A percentile compares a stretch with the other conserved stretches of the same genome.
Evolutionary conservation across 345 rosid species (phyloP).

Genomic region (Moricandia arvensis): DNA sequence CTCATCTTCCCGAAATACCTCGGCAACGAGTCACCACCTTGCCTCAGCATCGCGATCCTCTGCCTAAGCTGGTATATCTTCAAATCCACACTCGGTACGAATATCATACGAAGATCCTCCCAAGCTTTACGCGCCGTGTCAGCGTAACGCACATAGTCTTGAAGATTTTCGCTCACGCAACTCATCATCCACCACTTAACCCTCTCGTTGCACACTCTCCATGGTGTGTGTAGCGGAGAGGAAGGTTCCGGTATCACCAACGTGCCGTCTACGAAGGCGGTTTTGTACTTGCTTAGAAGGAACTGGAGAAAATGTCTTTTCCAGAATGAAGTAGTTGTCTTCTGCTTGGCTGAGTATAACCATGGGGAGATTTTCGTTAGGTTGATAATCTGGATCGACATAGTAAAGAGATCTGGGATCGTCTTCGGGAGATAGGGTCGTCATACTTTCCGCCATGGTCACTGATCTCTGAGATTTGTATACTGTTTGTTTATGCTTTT

Average conservation of each 20-base stretch:
- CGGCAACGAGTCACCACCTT: not conserved
- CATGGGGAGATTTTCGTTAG: not conserved
- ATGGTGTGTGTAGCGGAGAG: not conserved
- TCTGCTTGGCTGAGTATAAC: not conserved
- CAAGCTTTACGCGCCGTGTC: not conserved
- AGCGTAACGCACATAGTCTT: not conserved
- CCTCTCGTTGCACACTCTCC: not conserved
- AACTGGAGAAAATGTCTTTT: not conserved
- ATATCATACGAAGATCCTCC: not conserved
- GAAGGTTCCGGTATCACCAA: not conserved
- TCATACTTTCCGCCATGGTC: not conserved
- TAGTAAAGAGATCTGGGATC: not conserved
- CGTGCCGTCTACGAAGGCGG: not conserved
- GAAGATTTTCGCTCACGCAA: not conserved
- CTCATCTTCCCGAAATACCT: not conserved
- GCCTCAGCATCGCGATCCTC: slow-evolving; percentile 7
- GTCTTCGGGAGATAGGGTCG: not conserved
- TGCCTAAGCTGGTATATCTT: slow-evolving; percentile 10
- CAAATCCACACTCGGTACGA: not conserved
- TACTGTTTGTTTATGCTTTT: not conserved
- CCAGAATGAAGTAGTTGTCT: slow-evolving; percentile 21
- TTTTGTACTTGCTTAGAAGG: slow-evolving; percentile 4
- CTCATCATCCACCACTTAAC: not conserved
- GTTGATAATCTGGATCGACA: not conserved
- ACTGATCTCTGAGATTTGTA: not conserved